phyloP scores from a whole-genome alignment of 106 monocot species.

The Dendrobium nobile region DNA sequence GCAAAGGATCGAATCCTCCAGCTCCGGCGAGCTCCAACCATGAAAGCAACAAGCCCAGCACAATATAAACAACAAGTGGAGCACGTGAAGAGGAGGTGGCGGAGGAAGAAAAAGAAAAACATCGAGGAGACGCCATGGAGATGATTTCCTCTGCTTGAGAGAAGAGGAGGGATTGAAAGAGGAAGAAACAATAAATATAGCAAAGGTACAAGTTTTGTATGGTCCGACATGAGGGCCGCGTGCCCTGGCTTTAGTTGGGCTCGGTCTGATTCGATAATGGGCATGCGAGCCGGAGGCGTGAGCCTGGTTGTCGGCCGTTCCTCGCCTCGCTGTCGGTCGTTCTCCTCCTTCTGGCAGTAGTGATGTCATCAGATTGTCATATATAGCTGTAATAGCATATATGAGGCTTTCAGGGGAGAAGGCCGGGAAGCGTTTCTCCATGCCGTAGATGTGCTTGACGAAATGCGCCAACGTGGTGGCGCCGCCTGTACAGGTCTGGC shows the following conservation, averaged over 20 bases:
- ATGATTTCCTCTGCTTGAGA: background rate
- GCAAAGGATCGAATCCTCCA: background rate
- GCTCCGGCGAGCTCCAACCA: constrained; percentile 4
- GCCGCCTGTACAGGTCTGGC: too few relatives aligned
- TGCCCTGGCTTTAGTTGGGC: background rate
- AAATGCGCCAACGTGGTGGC: too few relatives aligned
- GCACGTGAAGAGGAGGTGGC: background rate
- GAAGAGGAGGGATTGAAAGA: background rate
- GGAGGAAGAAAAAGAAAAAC: background rate
- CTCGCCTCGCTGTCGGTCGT: background rate
- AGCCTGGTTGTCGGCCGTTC: background rate
- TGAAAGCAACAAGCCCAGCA: background rate
- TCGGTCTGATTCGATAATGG: background rate
- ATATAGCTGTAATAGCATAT: too few relatives aligned
- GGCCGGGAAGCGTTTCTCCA: too few relatives aligned
- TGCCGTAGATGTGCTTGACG: too few relatives aligned
- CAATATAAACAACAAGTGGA: background rate
- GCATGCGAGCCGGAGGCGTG: background rate
- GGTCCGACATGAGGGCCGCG: background rate
- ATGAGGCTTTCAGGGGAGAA: too few relatives aligned
- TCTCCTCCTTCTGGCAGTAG: background rate
- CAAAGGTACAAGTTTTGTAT: background rate
- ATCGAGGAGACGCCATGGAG: background rate
- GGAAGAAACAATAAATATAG: background rate
- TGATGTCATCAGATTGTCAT: background rate